Percentiles rank a stretch among this genome's conserved stretches.
Conservation (phyloP, 139 green algal species). For the Limnomonas spitsbergensis region DNA sequence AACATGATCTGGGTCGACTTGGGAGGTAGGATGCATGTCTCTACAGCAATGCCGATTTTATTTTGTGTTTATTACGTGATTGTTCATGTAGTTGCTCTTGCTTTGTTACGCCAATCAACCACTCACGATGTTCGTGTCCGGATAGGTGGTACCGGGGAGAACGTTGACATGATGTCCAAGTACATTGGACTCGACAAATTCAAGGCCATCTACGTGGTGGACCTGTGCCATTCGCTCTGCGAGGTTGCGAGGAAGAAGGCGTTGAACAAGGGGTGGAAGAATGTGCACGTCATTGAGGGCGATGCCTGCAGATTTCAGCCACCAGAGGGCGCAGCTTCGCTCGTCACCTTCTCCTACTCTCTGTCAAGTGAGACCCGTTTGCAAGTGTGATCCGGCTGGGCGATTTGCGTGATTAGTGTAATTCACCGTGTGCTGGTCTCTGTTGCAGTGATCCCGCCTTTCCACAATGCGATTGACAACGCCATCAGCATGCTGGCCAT, state of each 20-base stretch:
- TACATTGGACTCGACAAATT: slow-evolving; percentile 88
- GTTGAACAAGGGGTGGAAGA: slow-evolving; percentile 78
- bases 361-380: slow-evolving; percentile 78
- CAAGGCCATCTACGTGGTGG: slow-evolving; percentile 94
- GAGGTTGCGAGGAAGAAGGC: slow-evolving; percentile 80
- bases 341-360: slow-evolving; percentile 98
- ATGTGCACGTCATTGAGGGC: slow-evolving; percentile 89
- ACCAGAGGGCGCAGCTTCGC: slow-evolving; percentile 57
- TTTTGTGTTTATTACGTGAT: too few relatives aligned
- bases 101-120: too few relatives aligned
- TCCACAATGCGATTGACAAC: slow-evolving; percentile 87
- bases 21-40: slow-evolving; percentile 88
- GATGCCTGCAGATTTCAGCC: slow-evolving; percentile 87
- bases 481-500: slow-evolving; percentile 75
- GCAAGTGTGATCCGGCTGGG: too few relatives aligned
- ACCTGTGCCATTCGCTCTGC: slow-evolving; percentile 91
- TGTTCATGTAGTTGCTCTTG: too few relatives aligned
- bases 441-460: slow-evolving; percentile 91
- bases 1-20: slow-evolving; percentile 92
- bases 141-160: slow-evolving; percentile 68
- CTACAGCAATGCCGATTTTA: too few relatives aligned
- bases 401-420: too few relatives aligned
- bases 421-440: not conserved
- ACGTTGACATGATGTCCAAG: slow-evolving; percentile 90
- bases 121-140: too few relatives aligned